Base-by-base conservation (phyloP, 805 yeast genomes). In the Kuraishia ogatae region DNA sequence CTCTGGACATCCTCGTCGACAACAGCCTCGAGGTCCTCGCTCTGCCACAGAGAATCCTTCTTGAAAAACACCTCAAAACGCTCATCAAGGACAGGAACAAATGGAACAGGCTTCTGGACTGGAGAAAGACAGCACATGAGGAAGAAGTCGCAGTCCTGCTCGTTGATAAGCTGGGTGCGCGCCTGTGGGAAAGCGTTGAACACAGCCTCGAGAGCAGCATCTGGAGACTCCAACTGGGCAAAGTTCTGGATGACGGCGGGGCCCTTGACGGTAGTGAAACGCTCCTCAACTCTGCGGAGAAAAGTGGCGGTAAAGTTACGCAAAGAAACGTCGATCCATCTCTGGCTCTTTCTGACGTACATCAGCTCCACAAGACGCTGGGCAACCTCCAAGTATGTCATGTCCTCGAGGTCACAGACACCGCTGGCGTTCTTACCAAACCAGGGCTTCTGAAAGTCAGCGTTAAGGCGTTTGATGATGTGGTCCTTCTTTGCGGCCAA, bases 41-140 rank as follows among this genome's bases (percentile, higher is more conserved):
- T 88, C 80, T 94, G 99, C 99, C 99, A 94, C 71, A 94, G 80
- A 29, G 98, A 93, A 73, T 94, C 99, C 78, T 94, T 94, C 84
- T 94, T 94, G 83, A 94, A 94, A 82, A 88, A 94, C 68, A 86
- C 84, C 73, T 94, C 97, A 66, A 94, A 90, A 77, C 89, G 87
- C 62, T 89, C 96, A 68, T 94, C 97, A 70, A 94, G 80, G 21
- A 89, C 87, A 53, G 99, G 99, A 64, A 94, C 92, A 64, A 94
- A 94, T 60, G 99, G 99, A 68, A 91, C 97, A 39, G 99, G 99
- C 76, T 94, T 94, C 76, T 93, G 97, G 58, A 74, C 66, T 63
- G 97, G 97, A 67, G 84, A 84, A 61, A 84, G 78, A 69, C 96
- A 89, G 65, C 86, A 78, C 70, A 83, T 82, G 73, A 94, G 80